Percentiles rank a stretch among this genome's conserved stretches.
These are phyloP conservation scores for Diutina neorugosa DNA, from an alignment of 1,139 yeast genomes.

Conservation along the genomic window DNA sequence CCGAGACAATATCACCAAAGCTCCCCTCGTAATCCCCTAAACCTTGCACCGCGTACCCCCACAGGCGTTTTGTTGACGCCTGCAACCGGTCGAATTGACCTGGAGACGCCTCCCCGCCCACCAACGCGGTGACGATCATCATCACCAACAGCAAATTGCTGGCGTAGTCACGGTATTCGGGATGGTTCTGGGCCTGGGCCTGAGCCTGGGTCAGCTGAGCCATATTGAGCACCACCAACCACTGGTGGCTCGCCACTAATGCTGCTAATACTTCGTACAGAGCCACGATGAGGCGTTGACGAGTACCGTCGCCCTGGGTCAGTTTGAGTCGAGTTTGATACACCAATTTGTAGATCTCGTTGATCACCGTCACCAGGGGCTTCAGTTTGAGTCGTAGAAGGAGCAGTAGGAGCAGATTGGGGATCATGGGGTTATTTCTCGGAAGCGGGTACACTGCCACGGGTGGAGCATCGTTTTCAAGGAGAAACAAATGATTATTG, in stretches of 20 bases:
- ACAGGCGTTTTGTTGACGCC: not conserved
- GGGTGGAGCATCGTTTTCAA: conserved; percentile 14
- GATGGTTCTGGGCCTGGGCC: not conserved
- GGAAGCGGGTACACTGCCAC: conserved; percentile 24
- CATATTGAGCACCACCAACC: not conserved
- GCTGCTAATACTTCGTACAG: not conserved
- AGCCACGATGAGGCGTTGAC: not conserved
- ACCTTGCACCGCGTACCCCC: not conserved
- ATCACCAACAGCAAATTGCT: conserved; percentile 6
- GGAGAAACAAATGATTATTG: conserved; percentile 23
- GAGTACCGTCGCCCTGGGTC: not conserved
- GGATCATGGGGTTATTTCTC: conserved; percentile 17
- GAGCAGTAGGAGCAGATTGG: conserved; percentile 16
- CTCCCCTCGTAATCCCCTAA: not conserved
- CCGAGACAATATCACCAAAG: not conserved
- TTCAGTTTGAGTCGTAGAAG: conserved; percentile 25
- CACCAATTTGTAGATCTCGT: conserved; percentile 28
- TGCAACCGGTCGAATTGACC: not conserved
- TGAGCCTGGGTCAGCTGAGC: not conserved
- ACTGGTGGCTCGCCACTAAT: not conserved
- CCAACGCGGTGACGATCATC: conserved; percentile 5
- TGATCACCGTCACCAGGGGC: conserved; percentile 23
- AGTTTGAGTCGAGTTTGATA: conserved; percentile 22
- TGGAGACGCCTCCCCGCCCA: not conserved
- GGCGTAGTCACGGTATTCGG: not conserved